phyloP scores from a whole-genome alignment of 2,329 filamentous ascomycete species.

The Davidsoniella virescens region DNA sequence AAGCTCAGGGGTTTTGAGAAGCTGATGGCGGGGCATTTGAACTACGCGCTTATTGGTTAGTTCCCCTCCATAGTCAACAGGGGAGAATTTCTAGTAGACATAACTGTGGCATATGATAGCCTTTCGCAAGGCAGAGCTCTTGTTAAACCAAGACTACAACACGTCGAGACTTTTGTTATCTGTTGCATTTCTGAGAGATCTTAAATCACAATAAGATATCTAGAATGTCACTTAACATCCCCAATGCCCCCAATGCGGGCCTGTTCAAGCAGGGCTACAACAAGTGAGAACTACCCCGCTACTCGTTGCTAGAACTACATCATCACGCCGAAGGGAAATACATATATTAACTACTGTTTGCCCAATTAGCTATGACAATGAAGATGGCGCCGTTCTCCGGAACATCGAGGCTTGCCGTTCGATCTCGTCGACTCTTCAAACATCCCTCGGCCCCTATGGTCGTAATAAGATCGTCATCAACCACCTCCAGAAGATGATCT shows the following conservation, averaged over 20 bases:
- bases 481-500: constrained; percentile 98
- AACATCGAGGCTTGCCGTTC: constrained; percentile 98
- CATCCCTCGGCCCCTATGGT: constrained; percentile 89
- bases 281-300: constrained; percentile 44
- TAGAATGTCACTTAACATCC: constrained; percentile 87
- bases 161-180: constrained; percentile 8
- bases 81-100: constrained; percentile 9
- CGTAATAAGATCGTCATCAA: constrained; percentile 99
- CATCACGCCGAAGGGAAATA: neutral
- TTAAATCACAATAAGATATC: constrained; percentile 1
- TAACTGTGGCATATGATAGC: constrained; percentile 10
- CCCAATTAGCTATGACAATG: constrained; percentile 70
- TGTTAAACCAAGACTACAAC: constrained; percentile 10
- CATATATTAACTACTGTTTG: constrained; percentile 18
- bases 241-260: constrained; percentile 78
- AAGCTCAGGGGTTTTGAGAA: constrained; percentile 10
- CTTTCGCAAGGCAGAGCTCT: constrained; percentile 10
- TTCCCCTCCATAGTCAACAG: constrained; percentile 11
- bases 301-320: too few relatives aligned
- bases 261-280: constrained; percentile 96
- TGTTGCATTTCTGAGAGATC: constrained; percentile 5
- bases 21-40: constrained; percentile 12
- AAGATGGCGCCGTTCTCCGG: constrained; percentile 95
- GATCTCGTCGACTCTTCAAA: constrained; percentile 91
- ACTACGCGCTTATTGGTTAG: constrained; percentile 12